Evolutionary conservation across 192 early-diverging fungal species (phyloP).

Genomic region (Rhizophagus prolifer): DNA sequence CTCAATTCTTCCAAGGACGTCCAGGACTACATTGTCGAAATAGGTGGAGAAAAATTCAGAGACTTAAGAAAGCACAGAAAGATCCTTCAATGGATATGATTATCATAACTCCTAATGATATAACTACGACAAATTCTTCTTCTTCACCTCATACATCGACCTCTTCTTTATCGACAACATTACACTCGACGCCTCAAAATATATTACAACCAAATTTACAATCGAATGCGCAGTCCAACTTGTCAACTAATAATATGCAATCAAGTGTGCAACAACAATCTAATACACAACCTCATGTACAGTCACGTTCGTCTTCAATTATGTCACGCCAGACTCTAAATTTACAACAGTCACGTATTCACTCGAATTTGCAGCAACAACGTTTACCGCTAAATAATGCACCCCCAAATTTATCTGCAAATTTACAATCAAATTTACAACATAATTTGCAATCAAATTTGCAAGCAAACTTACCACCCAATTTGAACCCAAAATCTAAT

Average conservation of each 20-base stretch:
- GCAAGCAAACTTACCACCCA: not conserved
- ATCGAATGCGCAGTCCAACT: not conserved
- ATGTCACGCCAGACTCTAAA: not conserved
- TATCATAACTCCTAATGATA: not conserved
- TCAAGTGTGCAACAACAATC: not conserved
- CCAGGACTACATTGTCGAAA: conserved; percentile 79
- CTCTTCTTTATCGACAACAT: not conserved
- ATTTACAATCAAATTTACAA: not conserved
- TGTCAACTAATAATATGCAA: not conserved
- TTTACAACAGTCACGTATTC: not conserved
- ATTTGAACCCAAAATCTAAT: not conserved
- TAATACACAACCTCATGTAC: conserved; percentile 1
- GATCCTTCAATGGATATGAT: not conserved
- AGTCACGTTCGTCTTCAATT: not conserved
- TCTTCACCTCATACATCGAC: not conserved
- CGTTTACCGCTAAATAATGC: not conserved
- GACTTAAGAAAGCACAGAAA: conserved; percentile 20
- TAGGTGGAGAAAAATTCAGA: conserved; percentile 52
- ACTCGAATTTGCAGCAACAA: not conserved
- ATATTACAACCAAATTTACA: not conserved
- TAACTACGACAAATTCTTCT: not conserved
- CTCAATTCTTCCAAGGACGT: conserved; percentile 67
- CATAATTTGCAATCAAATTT: not conserved
- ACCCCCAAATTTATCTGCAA: not conserved
- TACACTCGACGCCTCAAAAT: not conserved